phyloP scores from a whole-genome alignment of 768 basidiomycete species.

The Kwoniella sp. region DNA sequence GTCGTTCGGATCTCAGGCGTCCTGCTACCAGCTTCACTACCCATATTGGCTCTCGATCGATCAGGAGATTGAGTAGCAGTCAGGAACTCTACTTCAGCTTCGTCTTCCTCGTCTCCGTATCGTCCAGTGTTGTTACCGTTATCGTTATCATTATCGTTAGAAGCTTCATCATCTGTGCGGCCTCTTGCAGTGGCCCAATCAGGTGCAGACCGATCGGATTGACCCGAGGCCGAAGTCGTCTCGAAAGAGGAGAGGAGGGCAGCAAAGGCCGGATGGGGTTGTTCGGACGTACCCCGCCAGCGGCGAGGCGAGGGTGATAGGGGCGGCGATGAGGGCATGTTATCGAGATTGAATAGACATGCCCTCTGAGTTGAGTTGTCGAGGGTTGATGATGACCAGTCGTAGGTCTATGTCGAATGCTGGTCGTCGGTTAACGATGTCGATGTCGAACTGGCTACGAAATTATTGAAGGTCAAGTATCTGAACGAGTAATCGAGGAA shows the following conservation, averaged over 20 bases:
- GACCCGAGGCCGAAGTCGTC: constrained; percentile 3
- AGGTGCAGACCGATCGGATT: constrained; percentile 10
- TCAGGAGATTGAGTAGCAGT: constrained; percentile 17
- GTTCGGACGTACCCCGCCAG: constrained; percentile 25
- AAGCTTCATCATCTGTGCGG: not conserved
- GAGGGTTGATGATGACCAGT: not conserved
- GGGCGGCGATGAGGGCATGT: constrained; percentile 29
- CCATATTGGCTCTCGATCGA: not conserved
- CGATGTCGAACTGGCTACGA: not conserved
- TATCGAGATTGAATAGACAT: not conserved
- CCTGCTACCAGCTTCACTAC: not conserved
- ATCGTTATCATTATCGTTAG: not conserved
- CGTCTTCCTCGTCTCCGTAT: constrained; percentile 18
- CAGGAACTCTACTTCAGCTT: constrained; percentile 35
- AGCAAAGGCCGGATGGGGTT: constrained; percentile 35
- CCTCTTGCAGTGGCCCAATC: constrained; percentile 18
- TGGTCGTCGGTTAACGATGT: not conserved
- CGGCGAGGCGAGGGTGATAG: constrained; percentile 42
- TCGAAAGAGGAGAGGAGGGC: constrained; percentile 35
- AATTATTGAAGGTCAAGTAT: not conserved
- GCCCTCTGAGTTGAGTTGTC: not conserved
- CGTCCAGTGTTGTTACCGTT: not conserved
- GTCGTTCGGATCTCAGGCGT: constrained; percentile 39
- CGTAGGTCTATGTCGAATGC: not conserved
- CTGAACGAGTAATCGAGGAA: not conserved